Base-by-base conservation (phyloP, 1,284 basidiomycete genomes). In the Inonotus obliquus region DNA sequence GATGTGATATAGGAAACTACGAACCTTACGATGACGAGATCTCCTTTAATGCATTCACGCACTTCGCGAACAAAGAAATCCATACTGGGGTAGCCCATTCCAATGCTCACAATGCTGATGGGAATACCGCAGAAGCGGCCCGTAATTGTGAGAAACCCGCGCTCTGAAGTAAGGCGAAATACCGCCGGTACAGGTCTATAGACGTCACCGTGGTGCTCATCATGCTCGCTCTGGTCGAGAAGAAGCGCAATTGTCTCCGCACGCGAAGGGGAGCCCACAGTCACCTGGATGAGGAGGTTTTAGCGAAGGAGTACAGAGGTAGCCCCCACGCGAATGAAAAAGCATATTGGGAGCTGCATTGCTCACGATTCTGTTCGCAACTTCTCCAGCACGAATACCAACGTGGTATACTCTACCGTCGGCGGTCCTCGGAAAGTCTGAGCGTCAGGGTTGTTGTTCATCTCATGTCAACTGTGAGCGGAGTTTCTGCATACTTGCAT, bases 61-160 rank as follows among this genome's bases (percentile, higher is more conserved):
- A 82, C 83, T 75, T 94, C 92, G 65, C 92, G 83, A 14, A 94
- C 81, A 71, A 93, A 91, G 74, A 94, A 94, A 73, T 94, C 91
- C 73, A 87, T 87, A 72, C 89, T 91, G 1, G 90, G 82, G 63
- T 76, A 77, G 21, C 91, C 91, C 92, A 94, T 94, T 9, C 92
- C 92, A 61, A 92, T 92, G 63, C 87, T 88, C 51, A 92, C 78
- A 59, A 94, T 82, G 13, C 86, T 89, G 37, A 94, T 72, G 4
- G 91, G 89, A 2, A 81, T 73, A 51, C 82, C 83, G 51, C 81
- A 79, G 76, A 86, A 93, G 41, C 84, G 79, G 11, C 92, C 92
- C 3, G 91, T 93, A 65, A 92, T 82, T 2, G 89, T 93, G 62
- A 89, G 74, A 73, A 92, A 94, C 7, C 91, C 90, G 56, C 91